Conservation (phyloP, 768 basidiomycete genomes). For the Cystofilobasidium capitatum region DNA sequence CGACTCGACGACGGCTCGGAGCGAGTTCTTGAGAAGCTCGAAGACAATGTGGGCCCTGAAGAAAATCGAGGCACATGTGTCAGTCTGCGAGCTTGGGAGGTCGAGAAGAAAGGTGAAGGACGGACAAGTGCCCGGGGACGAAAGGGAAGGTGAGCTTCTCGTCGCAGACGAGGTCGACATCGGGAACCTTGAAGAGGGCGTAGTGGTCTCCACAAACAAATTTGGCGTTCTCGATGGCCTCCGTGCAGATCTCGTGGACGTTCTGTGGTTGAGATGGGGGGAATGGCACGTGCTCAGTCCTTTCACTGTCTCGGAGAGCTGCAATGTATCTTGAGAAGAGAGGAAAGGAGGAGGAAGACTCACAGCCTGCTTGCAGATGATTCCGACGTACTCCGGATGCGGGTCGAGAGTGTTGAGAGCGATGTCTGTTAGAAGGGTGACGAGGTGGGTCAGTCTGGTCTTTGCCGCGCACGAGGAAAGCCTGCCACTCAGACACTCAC, state of each 20-base stretch:
- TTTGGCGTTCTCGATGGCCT: conserved; percentile 92
- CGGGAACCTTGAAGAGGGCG: conserved; percentile 89
- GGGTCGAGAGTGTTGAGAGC: conserved; percentile 85
- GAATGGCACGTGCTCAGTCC: not conserved
- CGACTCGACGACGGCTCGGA: conserved; percentile 90
- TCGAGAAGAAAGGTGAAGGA: conserved; percentile 1
- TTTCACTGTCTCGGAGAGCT: not conserved
- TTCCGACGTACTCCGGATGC: conserved; percentile 83
- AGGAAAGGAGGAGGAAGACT: conserved; percentile 35
- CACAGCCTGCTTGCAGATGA: conserved; percentile 87
- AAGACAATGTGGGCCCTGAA: conserved; percentile 68
- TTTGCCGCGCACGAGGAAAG: too few species aligned
- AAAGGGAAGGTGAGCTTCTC: conserved; percentile 77
- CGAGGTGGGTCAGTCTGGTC: too few species aligned
- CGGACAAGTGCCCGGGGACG: conserved; percentile 78
- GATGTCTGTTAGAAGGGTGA: conserved; percentile 72
- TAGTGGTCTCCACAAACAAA: conserved; percentile 81
- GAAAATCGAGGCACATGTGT: not conserved
- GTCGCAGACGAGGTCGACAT: conserved; percentile 92
- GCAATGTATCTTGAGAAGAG: not conserved
- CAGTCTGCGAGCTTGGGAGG: not conserved
- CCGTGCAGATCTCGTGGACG: conserved; percentile 93
- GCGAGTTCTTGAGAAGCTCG: conserved; percentile 93
- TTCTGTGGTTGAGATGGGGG: conserved; percentile 48
- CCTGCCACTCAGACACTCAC: conserved; percentile 44